Base-by-base conservation (phyloP, 495 filamentous ascomycete genomes). In the Annulohypoxylon maeteangense region DNA sequence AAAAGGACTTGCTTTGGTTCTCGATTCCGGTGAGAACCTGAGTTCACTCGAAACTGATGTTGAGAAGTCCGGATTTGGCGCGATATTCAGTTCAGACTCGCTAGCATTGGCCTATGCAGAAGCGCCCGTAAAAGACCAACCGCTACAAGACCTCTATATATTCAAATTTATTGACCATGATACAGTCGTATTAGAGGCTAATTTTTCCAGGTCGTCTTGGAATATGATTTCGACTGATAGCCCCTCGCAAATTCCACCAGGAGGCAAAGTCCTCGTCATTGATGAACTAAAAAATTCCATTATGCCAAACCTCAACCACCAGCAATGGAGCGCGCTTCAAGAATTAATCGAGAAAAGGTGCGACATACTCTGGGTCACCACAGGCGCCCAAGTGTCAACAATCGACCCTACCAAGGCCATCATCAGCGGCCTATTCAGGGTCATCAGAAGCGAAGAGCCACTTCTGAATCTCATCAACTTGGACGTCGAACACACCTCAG, bases 361-460 rank as follows among this genome's bases (percentile, higher is more conserved):
- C 18, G 20, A 42, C 36, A 38, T 78, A 7, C 65, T 83, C 3
- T 83, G 80, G 80, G 75, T 81, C 2, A 79, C 77, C 0, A 32
- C 64, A 25, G 79, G 80, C 16, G 60, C 72, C 2, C 79, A 81
- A 48, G 44, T 63, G 8, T n/a, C 65, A 7, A 70, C 77, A 0
- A 74, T 67, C 7, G 56, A 78, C 29, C 80, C 79, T 1, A 45
- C 71, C 18, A 65, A 67, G 12, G 73, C 75, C 27, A 16, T 80
- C 18, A 57, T 74, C n/a, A 38, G 70, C 56, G 78, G 79, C 0
- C 47, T 80, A 2, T 73, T 70, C 20, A 31, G 80, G 1, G 62
- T 61, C 1, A 51, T 79, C 29, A 71, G 79, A 8, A 47, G 48
- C 4, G 80, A 82, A 66, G 62, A 76, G 56, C 68, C 65, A 16